Evolutionary conservation across 2,329 filamentous ascomycete genomes (phyloP), one percentile per base, ranked within the genome.

Genomic region (Pseudogymnoascus pannorum): DNA sequence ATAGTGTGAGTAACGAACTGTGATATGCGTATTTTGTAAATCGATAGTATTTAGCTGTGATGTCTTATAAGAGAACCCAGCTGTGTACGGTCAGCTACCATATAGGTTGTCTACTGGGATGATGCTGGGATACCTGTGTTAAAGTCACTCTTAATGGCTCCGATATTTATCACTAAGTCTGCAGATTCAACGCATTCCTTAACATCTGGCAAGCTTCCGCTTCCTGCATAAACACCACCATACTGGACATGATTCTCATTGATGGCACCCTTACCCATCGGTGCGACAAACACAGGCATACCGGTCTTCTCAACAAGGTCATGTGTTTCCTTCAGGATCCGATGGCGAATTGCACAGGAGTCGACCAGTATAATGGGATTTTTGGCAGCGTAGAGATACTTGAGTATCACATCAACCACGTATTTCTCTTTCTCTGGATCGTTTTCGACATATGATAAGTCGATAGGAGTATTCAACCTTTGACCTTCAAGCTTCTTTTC

Each of bases 281-380:
- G 72, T 0, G 78, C 77, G 2, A 75, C 77, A 68, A 75, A 79
- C 0, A 77, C 80, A 0, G 80, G 80, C 71, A 78, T 79, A 0
- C 70, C 69, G 0, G 79, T 81, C 2, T 68, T 38, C 33, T 75
- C 68, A 7, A 78, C 74, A 14, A 84, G 67, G 7, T 73, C 65
- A 61, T 81, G 63, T 2, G 63, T 61, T 18, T 67, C 38, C 2
- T 64, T 64, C 24, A 59, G 42, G 5, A 65, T 66, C 33, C 66
- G 66, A 63, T 68, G 65, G 54, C 66, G 60, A 29, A 63, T 64
- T 1, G 74, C 75, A 62, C 80, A 76, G 2, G 80, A 80, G 63
- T 84, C 82, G 0, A 82, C 77, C 1, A 83, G 64, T 58, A 85
- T 79, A 51, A 80, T 65, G 0, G 81, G 81, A 38, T 75, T 74